Percentiles rank a stretch among this genome's conserved stretches.
Conservation (phyloP, 164 flowering plant species). For the Stephania yunnanensis region DNA sequence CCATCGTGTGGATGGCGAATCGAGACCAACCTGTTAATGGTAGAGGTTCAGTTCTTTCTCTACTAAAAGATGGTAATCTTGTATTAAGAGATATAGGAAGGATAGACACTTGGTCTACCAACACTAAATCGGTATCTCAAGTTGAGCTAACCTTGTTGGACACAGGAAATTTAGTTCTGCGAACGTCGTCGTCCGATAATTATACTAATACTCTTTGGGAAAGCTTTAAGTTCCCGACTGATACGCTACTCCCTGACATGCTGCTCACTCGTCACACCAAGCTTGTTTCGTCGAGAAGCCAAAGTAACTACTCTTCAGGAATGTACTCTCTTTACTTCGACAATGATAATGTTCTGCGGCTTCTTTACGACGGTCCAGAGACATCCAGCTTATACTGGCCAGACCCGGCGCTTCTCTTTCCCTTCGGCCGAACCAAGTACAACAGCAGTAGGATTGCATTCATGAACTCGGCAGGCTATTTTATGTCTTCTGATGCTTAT, state of each 20-base stretch:
- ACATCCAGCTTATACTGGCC: conserved; percentile 35
- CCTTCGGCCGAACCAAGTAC: conserved; percentile 12
- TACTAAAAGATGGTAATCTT: conserved; percentile 23
- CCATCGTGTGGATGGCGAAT: conserved; percentile 43
- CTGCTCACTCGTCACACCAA: conserved; percentile 10
- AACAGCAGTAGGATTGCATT: conserved; percentile 22
- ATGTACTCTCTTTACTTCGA: conserved; percentile 32
- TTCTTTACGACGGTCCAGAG: conserved; percentile 17
- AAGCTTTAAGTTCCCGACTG: conserved; percentile 37
- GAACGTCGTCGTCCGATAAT: background rate
- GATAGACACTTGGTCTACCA: conserved; percentile 16
- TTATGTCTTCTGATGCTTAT: conserved; percentile 18
- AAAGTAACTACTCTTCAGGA: conserved; percentile 28
- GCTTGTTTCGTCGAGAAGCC: conserved; percentile 27
- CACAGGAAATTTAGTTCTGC: conserved; percentile 33
- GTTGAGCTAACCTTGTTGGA: conserved; percentile 13
- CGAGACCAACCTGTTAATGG: conserved; percentile 41
- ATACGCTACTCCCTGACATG: conserved; percentile 45
- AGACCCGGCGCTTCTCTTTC: background rate
- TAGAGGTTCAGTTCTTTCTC: conserved; percentile 22
- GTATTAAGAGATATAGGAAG: conserved; percentile 23
- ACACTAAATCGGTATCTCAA: conserved; percentile 9
- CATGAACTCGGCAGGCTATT: conserved; percentile 17
- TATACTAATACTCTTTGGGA: conserved; percentile 17
- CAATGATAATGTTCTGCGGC: conserved; percentile 29